Evolutionary conservation across 306 rosid species (phyloP).

Genomic region (Quillaja saponaria): DNA sequence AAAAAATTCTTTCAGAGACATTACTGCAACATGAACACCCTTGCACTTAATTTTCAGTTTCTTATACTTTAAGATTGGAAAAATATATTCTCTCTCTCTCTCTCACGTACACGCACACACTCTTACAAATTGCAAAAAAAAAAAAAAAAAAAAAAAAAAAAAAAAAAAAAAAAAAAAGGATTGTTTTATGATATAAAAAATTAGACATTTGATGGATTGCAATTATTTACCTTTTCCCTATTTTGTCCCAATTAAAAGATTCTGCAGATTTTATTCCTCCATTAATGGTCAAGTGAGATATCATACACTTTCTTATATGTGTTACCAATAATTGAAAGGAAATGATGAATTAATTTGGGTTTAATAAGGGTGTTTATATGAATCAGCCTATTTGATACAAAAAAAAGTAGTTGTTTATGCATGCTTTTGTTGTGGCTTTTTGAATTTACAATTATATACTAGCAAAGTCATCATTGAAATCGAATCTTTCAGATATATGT

Average conservation of each 20-base stretch:
- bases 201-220: conserved; percentile 19
- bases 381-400: conserved; percentile 29
- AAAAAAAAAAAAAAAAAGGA: too few relatives aligned
- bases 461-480: conserved; percentile 40
- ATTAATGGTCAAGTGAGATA: conserved; percentile 27
- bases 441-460: conserved; percentile 20
- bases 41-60: background rate
- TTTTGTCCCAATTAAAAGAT: conserved; percentile 44
- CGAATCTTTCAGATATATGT: conserved; percentile 45
- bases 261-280: conserved; percentile 48
- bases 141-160: too few relatives aligned
- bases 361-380: conserved; percentile 39
- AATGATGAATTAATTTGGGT: conserved; percentile 32
- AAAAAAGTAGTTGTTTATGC: conserved; percentile 20
- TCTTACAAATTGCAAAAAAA: conserved; percentile 23
- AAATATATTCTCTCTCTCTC: background rate
- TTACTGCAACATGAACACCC: too few relatives aligned
- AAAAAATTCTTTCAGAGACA: background rate
- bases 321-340: conserved; percentile 37
- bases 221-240: conserved; percentile 33
- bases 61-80: conserved; percentile 3
- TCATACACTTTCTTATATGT: conserved; percentile 26
- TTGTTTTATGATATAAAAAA: conserved; percentile 22
- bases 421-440: conserved; percentile 39
- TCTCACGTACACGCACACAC: background rate